These are phyloP conservation scores for Escallonia rubra DNA, from an alignment of 129 eudicot genomes.

Conservation along the genomic window DNA sequence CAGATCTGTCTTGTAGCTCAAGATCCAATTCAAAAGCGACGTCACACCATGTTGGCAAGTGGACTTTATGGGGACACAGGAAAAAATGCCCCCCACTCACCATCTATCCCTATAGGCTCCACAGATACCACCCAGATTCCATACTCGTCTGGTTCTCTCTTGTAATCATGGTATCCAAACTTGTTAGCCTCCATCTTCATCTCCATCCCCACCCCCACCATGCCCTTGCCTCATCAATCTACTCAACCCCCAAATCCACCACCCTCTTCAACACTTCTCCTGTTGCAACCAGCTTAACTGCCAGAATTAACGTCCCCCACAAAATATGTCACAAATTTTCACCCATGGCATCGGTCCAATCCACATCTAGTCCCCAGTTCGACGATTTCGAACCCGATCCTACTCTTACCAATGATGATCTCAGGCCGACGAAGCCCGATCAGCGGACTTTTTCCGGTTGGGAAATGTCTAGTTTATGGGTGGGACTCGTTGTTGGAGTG, in stretches of 20 bases:
- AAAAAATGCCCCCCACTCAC: slow-evolving; percentile 36
- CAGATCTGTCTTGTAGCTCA: not conserved
- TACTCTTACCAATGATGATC: slow-evolving; percentile 70
- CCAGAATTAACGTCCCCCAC: not conserved
- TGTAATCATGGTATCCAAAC: slow-evolving; percentile 54
- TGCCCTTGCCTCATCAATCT: slow-evolving; percentile 9
- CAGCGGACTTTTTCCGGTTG: slow-evolving; percentile 69
- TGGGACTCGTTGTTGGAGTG: slow-evolving; percentile 89
- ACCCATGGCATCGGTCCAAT: slow-evolving; percentile 49
- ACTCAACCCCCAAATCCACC: slow-evolving; percentile 22
- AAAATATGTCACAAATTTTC: slow-evolving; percentile 3
- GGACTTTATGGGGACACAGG: slow-evolving; percentile 15
- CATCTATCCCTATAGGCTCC: slow-evolving; percentile 19
- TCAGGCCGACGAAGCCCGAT: slow-evolving; percentile 47
- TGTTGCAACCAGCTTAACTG: slow-evolving; percentile 21
- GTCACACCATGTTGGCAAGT: not conserved
- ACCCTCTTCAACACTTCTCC: not conserved
- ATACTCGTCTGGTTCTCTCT: slow-evolving; percentile 12
- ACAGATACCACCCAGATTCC: slow-evolving; percentile 19
- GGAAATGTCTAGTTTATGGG: slow-evolving; percentile 89
- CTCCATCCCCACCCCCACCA: slow-evolving; percentile 40
- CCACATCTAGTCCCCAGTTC: slow-evolving; percentile 23
- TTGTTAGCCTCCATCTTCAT: slow-evolving; percentile 43
- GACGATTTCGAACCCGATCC: slow-evolving; percentile 56
- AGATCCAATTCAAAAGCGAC: not conserved